Conservation (phyloP, 2,329 filamentous ascomycete genomes). For the Massarina eburnea region DNA sequence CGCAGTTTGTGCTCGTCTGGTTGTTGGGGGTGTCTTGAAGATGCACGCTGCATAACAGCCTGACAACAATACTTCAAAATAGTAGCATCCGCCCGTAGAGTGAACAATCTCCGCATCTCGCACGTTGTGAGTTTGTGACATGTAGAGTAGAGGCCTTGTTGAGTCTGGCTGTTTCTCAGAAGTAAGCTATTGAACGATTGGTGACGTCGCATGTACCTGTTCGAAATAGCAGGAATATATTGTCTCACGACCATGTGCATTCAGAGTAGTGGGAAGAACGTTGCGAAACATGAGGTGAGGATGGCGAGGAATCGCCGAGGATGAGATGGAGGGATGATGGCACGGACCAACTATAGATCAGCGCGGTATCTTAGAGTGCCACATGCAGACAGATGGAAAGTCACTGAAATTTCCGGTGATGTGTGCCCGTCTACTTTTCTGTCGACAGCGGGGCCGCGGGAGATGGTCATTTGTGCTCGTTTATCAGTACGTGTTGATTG, state of each 20-base stretch:
- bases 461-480: not conserved
- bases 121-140: not conserved
- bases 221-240: not conserved
- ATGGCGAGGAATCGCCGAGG: no score
- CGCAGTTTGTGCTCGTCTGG: no score
- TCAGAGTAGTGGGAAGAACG: not conserved
- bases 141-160: not conserved
- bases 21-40: no score
- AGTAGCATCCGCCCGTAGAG: not conserved
- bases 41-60: not conserved
- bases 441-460: not conserved
- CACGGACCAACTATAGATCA: conserved; percentile 23
- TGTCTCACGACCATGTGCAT: not conserved
- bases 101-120: not conserved
- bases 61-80: not conserved
- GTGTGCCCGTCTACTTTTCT: not conserved
- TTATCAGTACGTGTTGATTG: conserved; percentile 9
- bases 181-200: not conserved
- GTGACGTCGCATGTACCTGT: not conserved
- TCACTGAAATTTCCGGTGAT: conserved; percentile 26
- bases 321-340: conserved; percentile 23
- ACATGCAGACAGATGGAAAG: conserved; percentile 18
- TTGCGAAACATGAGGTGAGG: conserved; percentile 5
- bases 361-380: conserved; percentile 17
- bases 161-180: not conserved